Evolutionary conservation across 1,284 basidiomycete species (phyloP).

Genomic region (Puccinia sorghi): DNA sequence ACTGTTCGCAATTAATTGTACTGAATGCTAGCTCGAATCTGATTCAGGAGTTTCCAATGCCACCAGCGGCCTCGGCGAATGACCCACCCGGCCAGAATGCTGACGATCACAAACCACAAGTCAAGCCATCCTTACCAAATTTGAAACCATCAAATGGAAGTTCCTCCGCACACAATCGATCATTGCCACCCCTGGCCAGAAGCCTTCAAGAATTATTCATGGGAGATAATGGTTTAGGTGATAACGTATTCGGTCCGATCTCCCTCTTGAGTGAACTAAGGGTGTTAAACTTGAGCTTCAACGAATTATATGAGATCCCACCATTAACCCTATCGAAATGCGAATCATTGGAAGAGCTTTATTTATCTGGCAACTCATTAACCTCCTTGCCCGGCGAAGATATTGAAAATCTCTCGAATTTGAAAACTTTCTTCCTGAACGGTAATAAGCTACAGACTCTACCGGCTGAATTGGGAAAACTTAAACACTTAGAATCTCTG

Average conservation of each 20-base stretch:
- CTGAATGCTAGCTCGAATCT: conserved; percentile 91
- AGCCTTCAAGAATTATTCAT: conserved; percentile 77
- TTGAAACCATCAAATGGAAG: conserved; percentile 51
- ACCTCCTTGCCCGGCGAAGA: conserved; percentile 87
- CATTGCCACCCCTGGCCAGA: conserved; percentile 69
- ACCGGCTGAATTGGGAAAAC: conserved; percentile 82
- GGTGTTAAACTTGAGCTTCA: conserved; percentile 91
- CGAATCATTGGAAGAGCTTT: conserved; percentile 74
- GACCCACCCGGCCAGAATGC: conserved; percentile 36
- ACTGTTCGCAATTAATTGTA: conserved; percentile 70
- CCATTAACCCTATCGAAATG: conserved; percentile 71
- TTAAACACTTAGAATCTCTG: conserved; percentile 75
- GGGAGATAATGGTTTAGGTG: conserved; percentile 83
- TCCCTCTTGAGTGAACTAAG: conserved; percentile 73
- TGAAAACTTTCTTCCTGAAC: conserved; percentile 82
- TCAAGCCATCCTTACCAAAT: conserved; percentile 55
- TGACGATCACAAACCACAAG: conserved; percentile 37
- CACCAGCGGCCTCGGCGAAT: conserved; percentile 60
- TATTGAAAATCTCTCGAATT: conserved; percentile 68
- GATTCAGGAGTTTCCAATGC: conserved; percentile 72
- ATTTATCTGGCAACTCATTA: conserved; percentile 89
- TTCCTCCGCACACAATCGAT: conserved; percentile 51
- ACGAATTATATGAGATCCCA: conserved; percentile 88
- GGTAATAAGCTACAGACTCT: conserved; percentile 91
- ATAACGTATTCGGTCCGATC: conserved; percentile 76